Percentiles rank a stretch among this genome's conserved stretches.
phyloP scores from a whole-genome alignment of 1,284 basidiomycete genomes.

The Cerrena zonata region DNA sequence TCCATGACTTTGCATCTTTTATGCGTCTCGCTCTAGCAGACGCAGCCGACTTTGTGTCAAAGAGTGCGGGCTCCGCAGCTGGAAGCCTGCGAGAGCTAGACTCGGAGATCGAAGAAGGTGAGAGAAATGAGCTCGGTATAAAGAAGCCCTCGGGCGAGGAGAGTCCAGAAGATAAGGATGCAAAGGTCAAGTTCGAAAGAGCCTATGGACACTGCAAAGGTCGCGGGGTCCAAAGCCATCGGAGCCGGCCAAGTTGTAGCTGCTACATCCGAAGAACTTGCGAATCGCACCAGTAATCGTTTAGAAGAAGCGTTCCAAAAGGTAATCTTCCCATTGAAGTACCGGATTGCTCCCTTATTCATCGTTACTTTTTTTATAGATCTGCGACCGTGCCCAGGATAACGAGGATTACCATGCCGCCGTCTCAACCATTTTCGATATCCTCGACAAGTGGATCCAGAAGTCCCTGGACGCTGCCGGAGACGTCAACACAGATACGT shows the following conservation, averaged over 20 bases:
- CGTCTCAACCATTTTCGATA: slow-evolving; percentile 49
- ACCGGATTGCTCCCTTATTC: neutral
- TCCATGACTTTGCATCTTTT: slow-evolving; percentile 60
- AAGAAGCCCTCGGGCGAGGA: slow-evolving; percentile 43
- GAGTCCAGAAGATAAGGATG: slow-evolving; percentile 34
- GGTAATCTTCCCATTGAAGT: slow-evolving; percentile 29
- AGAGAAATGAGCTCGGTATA: slow-evolving; percentile 50
- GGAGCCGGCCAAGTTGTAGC: slow-evolving; percentile 43
- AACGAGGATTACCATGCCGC: slow-evolving; percentile 52
- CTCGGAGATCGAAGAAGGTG: slow-evolving; percentile 49
- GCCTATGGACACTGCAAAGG: slow-evolving; percentile 60
- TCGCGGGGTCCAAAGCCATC: slow-evolving; percentile 49
- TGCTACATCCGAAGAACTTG: slow-evolving; percentile 37
- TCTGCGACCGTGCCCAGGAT: slow-evolving; percentile 55
- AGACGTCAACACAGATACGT: slow-evolving; percentile 35
- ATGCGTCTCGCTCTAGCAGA: slow-evolving; percentile 57
- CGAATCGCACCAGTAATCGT: slow-evolving; percentile 35
- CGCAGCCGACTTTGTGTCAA: slow-evolving; percentile 50
- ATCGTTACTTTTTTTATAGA: slow-evolving; percentile 34
- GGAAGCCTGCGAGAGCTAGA: slow-evolving; percentile 48
- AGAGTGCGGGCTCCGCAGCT: slow-evolving; percentile 44
- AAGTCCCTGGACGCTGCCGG: slow-evolving; percentile 45
- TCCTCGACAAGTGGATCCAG: slow-evolving; percentile 52
- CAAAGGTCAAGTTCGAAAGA: slow-evolving; percentile 51
- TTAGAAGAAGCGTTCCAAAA: slow-evolving; percentile 47